Percentiles rank a stretch among this genome's conserved stretches.
Conservation (phyloP, 495 filamentous ascomycete genomes). For the Neurospora cerealis region DNA sequence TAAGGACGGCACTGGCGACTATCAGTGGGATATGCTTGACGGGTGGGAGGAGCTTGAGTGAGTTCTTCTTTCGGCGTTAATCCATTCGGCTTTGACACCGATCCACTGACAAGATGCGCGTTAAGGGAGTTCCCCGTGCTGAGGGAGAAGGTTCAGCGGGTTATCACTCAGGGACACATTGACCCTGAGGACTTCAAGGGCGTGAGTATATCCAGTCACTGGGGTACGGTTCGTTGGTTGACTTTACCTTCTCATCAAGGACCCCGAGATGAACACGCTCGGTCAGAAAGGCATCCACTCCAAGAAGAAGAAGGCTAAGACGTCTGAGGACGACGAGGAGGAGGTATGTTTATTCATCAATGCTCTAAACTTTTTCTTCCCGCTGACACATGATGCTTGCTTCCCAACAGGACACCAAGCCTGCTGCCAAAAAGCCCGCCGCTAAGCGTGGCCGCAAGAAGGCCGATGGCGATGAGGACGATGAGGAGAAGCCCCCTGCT, state of each 20-base stretch:
- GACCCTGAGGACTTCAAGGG: slow-evolving; percentile 70
- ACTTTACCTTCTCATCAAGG: slow-evolving; percentile 31
- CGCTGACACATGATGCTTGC: background rate
- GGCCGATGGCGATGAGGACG: slow-evolving; percentile 15
- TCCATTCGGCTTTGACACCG: background rate
- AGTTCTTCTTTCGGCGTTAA: slow-evolving; percentile 4
- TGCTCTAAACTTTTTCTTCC: background rate
- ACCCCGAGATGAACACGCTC: slow-evolving; percentile 57
- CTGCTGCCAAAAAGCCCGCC: slow-evolving; percentile 23
- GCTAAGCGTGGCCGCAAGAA: slow-evolving; percentile 31
- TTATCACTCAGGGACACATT: slow-evolving; percentile 60
- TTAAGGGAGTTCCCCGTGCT: slow-evolving; percentile 31
- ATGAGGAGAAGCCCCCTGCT: slow-evolving; percentile 13
- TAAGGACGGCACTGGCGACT: slow-evolving; percentile 20
- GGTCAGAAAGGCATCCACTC: slow-evolving; percentile 51
- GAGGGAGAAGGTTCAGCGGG: slow-evolving; percentile 52
- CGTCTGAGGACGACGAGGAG: slow-evolving; percentile 14
- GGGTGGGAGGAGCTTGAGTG: slow-evolving; percentile 61
- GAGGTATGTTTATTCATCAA: slow-evolving; percentile 13
- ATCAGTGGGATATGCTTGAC: slow-evolving; percentile 44
- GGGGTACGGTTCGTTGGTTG: slow-evolving; percentile 5
- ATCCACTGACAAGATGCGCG: background rate
- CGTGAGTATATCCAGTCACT: slow-evolving; percentile 36
- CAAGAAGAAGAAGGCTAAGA: slow-evolving; percentile 32
- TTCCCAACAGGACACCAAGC: slow-evolving; percentile 16